These are phyloP conservation scores for Polysphondylium violaceum DNA, from an alignment of 78 protist genomes.

Conservation along the genomic window DNA sequence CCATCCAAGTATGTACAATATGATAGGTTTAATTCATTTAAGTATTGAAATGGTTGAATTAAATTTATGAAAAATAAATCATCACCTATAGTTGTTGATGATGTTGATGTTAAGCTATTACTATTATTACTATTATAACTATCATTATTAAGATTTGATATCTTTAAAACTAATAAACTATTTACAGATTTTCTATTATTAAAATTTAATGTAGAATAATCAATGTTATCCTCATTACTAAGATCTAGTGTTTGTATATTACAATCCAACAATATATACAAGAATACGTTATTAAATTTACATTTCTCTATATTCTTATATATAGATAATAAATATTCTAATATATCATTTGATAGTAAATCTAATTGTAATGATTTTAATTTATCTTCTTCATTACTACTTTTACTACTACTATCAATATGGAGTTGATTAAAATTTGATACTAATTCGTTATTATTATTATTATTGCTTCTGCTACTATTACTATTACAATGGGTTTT, in stretches of 20 bases:
- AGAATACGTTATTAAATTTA: conserved; percentile 5
- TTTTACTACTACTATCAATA: no score
- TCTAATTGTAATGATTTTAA: background rate
- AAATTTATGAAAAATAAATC: background rate
- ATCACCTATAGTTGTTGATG: background rate
- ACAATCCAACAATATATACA: background rate
- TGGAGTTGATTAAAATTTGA: background rate
- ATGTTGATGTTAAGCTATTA: background rate
- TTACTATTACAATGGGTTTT: background rate
- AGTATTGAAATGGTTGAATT: background rate
- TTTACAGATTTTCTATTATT: background rate
- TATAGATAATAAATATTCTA: conserved; percentile 18
- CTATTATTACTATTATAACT: conserved; percentile 7
- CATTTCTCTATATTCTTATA: conserved; percentile 17
- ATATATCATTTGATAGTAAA: conserved; percentile 17
- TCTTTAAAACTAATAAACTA: background rate
- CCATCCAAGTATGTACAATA: conserved; percentile 31
- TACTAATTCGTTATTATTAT: background rate
- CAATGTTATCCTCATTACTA: conserved; percentile 2
- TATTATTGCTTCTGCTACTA: background rate
- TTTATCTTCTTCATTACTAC: no score
- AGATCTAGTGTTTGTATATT: conserved; percentile 22
- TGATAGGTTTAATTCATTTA: conserved; percentile 14
- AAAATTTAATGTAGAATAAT: background rate
- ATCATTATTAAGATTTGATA: background rate